Base-by-base conservation (phyloP, 768 basidiomycete genomes). In the Lyophyllum semitale region DNA sequence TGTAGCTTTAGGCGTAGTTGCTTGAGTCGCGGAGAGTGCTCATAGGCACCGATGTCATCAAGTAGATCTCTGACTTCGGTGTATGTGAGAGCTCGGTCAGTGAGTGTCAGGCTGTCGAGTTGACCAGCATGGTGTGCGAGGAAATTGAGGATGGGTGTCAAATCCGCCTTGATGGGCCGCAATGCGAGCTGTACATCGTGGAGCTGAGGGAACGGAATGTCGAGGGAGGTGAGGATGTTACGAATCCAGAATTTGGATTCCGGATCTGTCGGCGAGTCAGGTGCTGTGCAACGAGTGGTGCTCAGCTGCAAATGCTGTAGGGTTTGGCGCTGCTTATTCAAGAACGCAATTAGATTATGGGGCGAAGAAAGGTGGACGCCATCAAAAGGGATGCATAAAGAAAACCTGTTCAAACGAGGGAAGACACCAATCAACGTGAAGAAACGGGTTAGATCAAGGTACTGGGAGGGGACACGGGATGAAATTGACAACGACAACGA, bases 371-470 rank as follows among this genome's bases (percentile, higher is more conserved):
- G 69, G 32, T 79, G 76, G 6, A 61, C 65, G 7, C 78, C 78
- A 40, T 80, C 73, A 48, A 73, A 78, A 7, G 80, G 79, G 15
- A 80, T 76, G 26, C 73, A 76, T 13, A 82, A 63, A 1, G 68
- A 54, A 40, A 80, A 65, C 1, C 69, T 63, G n/a, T 51, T 66
- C 13, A 82, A 68, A 37, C 54, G 67, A n/a, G 77, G 74, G 33
- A 78, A 78, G 13, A 58, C 63, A 0, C 74, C 77, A 32, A 79
- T 65, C 42, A 61, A 58, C 15, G 58, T 52, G 58, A 78, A 76
- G 35, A 82, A 69, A 22, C 62, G 66, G 51, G 67, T 61, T 15
- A 82, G 63, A 59, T 77, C 73, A 38, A 82, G 72, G 44, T 72
- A 65, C 42, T 58, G 66, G 8, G 76, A 79, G 4, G 68, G 57